phyloP scores from a whole-genome alignment of 805 yeast genomes.

The Candida nitratophila region DNA sequence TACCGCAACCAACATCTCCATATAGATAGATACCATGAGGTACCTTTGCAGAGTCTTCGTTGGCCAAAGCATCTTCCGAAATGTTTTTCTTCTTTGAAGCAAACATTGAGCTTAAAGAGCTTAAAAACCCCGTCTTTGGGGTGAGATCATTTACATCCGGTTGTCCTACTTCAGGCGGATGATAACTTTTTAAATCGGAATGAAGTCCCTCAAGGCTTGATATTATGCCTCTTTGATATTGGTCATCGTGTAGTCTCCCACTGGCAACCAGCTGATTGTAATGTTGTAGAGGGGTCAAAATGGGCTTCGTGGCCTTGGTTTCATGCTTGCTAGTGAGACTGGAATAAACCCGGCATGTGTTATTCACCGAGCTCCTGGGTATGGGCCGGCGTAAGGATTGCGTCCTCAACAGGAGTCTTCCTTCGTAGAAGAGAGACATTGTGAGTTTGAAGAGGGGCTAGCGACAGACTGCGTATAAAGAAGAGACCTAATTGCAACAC shows the following conservation, averaged over 20 bases:
- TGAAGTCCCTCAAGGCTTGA: conserved; percentile 55
- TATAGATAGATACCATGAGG: conserved; percentile 87
- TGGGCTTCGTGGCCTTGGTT: neutral
- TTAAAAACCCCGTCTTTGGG: conserved; percentile 40
- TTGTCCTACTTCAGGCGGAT: conserved; percentile 51
- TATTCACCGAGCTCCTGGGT: neutral
- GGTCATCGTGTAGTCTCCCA: conserved; percentile 63
- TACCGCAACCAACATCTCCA: conserved; percentile 98
- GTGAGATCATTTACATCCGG: conserved; percentile 41
- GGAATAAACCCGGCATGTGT: neutral
- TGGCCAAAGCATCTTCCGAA: conserved; percentile 3
- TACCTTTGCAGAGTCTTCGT: conserved; percentile 24
- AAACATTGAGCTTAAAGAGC: conserved; percentile 26
- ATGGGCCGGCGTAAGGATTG: too few relatives aligned
- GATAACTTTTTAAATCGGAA: conserved; percentile 42
- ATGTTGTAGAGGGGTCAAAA: conserved; percentile 19
- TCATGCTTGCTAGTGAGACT: neutral
- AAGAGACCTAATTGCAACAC: too few relatives aligned
- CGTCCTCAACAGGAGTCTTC: too few relatives aligned
- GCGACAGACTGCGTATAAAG: too few relatives aligned
- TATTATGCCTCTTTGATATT: conserved; percentile 72
- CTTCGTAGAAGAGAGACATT: too few relatives aligned
- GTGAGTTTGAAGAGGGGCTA: too few relatives aligned
- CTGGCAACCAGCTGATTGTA: conserved; percentile 21
- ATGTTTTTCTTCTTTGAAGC: neutral